Conservation (phyloP, 495 filamentous ascomycete genomes). For the Coniosporium apollinis region DNA sequence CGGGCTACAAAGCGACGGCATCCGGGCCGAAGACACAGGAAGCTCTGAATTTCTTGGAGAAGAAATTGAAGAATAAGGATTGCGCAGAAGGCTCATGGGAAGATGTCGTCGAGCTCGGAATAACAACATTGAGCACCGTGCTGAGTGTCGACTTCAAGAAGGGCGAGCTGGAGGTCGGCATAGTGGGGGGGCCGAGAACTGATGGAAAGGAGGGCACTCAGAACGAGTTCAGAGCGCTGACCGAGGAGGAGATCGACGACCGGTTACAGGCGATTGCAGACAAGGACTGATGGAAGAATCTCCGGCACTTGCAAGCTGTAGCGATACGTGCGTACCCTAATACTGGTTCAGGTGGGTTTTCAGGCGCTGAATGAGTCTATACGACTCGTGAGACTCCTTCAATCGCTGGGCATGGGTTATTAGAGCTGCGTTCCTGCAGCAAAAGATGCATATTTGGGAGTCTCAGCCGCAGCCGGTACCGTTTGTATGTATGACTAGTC, state of each 20-base stretch:
- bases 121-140: slow-evolving; percentile 84
- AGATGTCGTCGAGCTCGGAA: slow-evolving; percentile 92
- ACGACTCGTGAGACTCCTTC: no score
- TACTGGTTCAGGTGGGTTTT: no score
- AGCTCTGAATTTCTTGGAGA: slow-evolving; percentile 92
- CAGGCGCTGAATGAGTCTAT: no score
- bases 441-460: no score
- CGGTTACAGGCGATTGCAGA: slow-evolving; percentile 92
- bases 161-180: slow-evolving; percentile 91
- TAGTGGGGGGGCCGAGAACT: slow-evolving; percentile 66
- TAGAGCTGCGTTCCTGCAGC: no score
- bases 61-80: slow-evolving; percentile 99
- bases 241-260: slow-evolving; percentile 96
- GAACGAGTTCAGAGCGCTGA: slow-evolving; percentile 68
- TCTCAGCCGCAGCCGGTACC: no score
- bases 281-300: slow-evolving; percentile 58
- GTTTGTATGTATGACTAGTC: no score
- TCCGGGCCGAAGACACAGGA: slow-evolving; percentile 97
- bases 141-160: slow-evolving; percentile 99
- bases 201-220: slow-evolving; percentile 70
- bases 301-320: no score
- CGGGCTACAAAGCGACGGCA: slow-evolving; percentile 94
- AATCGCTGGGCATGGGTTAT: no score
- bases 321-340: no score
- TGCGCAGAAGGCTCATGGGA: slow-evolving; percentile 84